phyloP scores from a whole-genome alignment of 495 filamentous ascomycete species.

The Trichoderma reesei region DNA sequence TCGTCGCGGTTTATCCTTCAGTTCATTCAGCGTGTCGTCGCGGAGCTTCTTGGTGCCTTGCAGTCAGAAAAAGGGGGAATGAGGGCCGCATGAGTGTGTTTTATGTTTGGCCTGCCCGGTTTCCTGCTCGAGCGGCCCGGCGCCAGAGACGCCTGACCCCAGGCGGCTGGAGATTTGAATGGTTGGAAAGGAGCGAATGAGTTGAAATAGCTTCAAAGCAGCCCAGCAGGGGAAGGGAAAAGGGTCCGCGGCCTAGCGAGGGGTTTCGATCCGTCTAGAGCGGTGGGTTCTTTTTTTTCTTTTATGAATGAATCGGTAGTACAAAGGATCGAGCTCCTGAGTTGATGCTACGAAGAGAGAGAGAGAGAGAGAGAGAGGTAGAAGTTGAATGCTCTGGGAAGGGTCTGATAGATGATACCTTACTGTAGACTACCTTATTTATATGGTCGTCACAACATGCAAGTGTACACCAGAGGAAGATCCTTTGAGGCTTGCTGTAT shows the following conservation, averaged over 20 bases:
- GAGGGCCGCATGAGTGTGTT: background rate
- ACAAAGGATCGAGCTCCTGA: too few relatives aligned
- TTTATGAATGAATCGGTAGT: background rate
- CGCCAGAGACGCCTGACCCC: background rate
- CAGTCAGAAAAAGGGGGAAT: background rate
- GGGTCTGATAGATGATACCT: too few relatives aligned
- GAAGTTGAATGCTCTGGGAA: too few relatives aligned
- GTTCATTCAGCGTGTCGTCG: background rate
- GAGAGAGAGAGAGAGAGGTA: too few relatives aligned
- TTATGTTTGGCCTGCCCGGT: background rate
- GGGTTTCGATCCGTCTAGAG: constrained; percentile 4
- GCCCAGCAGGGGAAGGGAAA: background rate
- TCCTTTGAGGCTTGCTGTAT: too few relatives aligned
- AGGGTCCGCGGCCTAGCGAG: constrained; percentile 2
- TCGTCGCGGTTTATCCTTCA: too few relatives aligned
- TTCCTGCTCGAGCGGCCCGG: background rate
- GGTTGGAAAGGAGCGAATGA: constrained; percentile 4
- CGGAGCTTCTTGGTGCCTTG: background rate
- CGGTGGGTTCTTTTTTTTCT: background rate
- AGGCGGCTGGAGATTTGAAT: background rate
- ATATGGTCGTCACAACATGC: too few relatives aligned
- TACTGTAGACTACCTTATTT: too few relatives aligned
- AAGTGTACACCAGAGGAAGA: too few relatives aligned
- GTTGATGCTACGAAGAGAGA: background rate
- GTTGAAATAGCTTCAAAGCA: constrained; percentile 1